phyloP scores from a whole-genome alignment of 768 basidiomycete genomes.

The Russula olivacea region DNA sequence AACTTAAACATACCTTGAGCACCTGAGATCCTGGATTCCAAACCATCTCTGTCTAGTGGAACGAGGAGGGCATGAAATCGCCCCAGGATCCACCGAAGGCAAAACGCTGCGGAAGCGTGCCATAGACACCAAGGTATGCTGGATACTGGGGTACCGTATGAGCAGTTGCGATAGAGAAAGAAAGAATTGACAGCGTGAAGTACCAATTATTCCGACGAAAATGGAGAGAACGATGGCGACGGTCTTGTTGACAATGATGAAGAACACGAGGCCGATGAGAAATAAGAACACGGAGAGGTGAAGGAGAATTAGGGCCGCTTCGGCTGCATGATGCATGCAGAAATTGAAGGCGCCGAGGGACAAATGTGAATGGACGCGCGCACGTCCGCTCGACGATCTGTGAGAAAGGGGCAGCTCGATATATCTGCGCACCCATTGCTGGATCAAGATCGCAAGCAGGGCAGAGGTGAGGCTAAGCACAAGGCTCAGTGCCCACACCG shows the following conservation, averaged over 20 bases:
- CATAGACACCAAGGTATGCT: constrained; percentile 2
- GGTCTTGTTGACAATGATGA: constrained; percentile 30
- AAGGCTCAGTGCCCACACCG: constrained; percentile 22
- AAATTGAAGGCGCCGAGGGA: constrained; percentile 39
- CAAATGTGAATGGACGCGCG: constrained; percentile 34
- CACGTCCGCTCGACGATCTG: constrained; percentile 31
- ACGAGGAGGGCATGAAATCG: constrained; percentile 6
- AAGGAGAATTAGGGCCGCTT: constrained; percentile 41
- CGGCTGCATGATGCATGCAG: constrained; percentile 37
- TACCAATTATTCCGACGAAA: constrained; percentile 16
- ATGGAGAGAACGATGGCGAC: constrained; percentile 14
- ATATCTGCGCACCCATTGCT: constrained; percentile 23
- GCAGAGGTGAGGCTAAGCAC: constrained; percentile 19
- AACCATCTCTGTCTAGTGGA: no score
- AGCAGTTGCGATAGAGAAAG: constrained; percentile 19
- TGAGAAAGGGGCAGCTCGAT: constrained; percentile 27
- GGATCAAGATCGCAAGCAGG: constrained; percentile 14
- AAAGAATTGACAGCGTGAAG: constrained; percentile 20
- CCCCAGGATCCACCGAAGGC: constrained; percentile 2
- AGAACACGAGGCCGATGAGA: constrained; percentile 44
- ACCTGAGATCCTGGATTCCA: no score
- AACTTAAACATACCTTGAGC: no score
- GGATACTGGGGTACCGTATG: constrained; percentile 25
- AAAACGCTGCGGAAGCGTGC: not conserved
- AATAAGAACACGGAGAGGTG: constrained; percentile 46